Base-by-base conservation (phyloP, 78 protist species). In the Thecamonas trahens region DNA sequence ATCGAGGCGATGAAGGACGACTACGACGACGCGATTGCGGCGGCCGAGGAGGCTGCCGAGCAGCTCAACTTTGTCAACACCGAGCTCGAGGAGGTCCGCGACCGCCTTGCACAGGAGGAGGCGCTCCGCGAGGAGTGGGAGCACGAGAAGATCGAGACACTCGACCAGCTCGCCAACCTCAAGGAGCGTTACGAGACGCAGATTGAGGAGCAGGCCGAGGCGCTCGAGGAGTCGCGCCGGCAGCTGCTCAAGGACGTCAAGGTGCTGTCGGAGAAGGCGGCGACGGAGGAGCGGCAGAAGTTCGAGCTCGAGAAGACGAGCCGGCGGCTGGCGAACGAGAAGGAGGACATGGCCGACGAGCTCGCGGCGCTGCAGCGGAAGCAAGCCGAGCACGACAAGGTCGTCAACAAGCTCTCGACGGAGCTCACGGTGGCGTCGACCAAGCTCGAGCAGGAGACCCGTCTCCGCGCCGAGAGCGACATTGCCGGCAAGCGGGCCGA, bases 1-100 rank as follows among this genome's bases (percentile, higher is more conserved):
- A 14, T 64, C 3, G 71, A 76, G 35, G 59, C 22, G n/a, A 42
- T 76, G 31, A 22, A 65, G 42, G 77, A 65, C 38, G 66, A 67
- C 39, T 20, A 26, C 24, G 74, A 76, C 53, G 71, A 45, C 26
- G 61, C 39, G 31, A 22, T 54, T 37, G 50, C n/a, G 52, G 7
- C 11, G 39, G 44, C 9, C 22, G 35, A 9, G 35, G 61, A 42
- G 52, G 32, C 7, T 59, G 20, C 11, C 52, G 11, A 15, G 52
- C 11, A 47, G 28, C 26, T 15, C 52, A 47, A 15, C 52, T 47
- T 11, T 15, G 15, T 11, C 26, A 47, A 47, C 53, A n/a, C 5
- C n/a, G 57, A 63, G 70, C 76, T 64, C 44, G 39, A 26, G 11
- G 62, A 32, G 31, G 52, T 54, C 42, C 24, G 49, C 53, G 53